A percentile compares a stretch with the other conserved stretches of the same genome.
These are phyloP conservation scores for Fragaria nilgerrensis DNA, from an alignment of 306 rosid species.

Conservation along the genomic window DNA sequence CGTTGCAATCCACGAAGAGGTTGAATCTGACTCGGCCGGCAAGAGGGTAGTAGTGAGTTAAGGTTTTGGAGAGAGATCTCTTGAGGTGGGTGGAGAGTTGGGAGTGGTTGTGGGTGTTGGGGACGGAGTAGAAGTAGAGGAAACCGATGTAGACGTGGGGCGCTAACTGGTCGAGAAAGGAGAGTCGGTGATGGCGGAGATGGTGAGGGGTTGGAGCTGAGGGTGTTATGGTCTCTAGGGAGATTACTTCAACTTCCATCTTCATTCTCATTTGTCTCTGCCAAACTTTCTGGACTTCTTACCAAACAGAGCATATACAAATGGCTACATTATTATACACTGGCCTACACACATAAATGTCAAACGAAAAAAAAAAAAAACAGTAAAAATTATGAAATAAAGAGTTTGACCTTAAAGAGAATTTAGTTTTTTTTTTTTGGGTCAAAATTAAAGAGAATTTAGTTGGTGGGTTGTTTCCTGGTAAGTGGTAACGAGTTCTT, in stretches of 20 bases:
- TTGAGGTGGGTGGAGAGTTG: constrained; percentile 35
- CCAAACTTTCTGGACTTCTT: neutral
- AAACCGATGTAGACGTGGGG: constrained; percentile 15
- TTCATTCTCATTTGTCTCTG: neutral
- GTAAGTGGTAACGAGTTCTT: too few relatives aligned
- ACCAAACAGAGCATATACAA: neutral
- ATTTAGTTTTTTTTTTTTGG: too few relatives aligned
- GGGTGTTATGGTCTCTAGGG: constrained; percentile 19
- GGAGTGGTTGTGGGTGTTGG: constrained; percentile 33
- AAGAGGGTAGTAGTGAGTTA: constrained; percentile 42
- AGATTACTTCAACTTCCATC: constrained; percentile 16
- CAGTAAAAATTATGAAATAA: too few relatives aligned
- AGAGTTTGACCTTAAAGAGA: too few relatives aligned
- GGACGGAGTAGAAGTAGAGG: constrained; percentile 26
- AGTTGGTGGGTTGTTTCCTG: too few relatives aligned
- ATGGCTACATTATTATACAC: too few relatives aligned
- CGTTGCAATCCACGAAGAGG: constrained; percentile 40
- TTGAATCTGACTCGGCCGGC: constrained; percentile 40
- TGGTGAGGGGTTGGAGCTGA: constrained; percentile 22
- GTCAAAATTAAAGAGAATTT: too few relatives aligned
- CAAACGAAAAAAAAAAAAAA: too few relatives aligned
- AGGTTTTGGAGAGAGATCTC: constrained; percentile 41
- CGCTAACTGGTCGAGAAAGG: constrained; percentile 33
- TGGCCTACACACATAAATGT: too few relatives aligned
- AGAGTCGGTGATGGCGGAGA: constrained; percentile 18